A percentile compares a stretch with the other conserved stretches of the same genome.
These are phyloP conservation scores for Bacterosira constricta DNA, from an alignment of 108 stramenopile species.

Conservation along the genomic window DNA sequence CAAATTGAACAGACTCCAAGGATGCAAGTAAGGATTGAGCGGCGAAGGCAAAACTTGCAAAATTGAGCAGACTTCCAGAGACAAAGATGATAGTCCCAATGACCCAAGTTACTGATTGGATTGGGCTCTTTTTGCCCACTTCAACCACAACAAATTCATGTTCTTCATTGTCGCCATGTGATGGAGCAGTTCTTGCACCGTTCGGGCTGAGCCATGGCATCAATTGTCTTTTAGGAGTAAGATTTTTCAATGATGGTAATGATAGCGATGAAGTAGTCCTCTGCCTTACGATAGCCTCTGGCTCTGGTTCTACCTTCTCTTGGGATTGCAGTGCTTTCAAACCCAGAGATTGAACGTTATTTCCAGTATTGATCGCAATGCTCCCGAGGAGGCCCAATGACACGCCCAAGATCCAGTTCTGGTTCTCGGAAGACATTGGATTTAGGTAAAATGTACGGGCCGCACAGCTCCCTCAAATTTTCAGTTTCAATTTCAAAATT, in stretches of 20 bases:
- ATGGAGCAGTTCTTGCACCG: constrained; percentile 17
- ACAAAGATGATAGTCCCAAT: constrained; percentile 65
- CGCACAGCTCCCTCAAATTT: no score
- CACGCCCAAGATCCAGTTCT: constrained; percentile 60
- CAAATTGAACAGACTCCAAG: constrained; percentile 76
- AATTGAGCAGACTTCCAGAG: constrained; percentile 65
- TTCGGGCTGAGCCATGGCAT: constrained; percentile 27
- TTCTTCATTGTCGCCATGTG: constrained; percentile 17
- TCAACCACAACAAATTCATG: constrained; percentile 23
- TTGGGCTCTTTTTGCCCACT: constrained; percentile 23
- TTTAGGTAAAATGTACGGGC: no score
- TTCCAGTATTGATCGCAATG: constrained; percentile 77
- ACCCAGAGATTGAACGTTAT: constrained; percentile 71
- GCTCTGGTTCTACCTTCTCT: not conserved
- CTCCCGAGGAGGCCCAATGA: constrained; percentile 67
- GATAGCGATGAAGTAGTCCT: not conserved
- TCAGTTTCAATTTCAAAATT: no score
- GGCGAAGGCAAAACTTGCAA: constrained; percentile 73
- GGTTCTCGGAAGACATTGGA: constrained; percentile 30
- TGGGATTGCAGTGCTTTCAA: constrained; percentile 15
- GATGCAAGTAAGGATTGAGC: constrained; percentile 73
- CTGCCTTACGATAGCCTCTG: not conserved
- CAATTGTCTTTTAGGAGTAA: constrained; percentile 2
- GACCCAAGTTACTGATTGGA: constrained; percentile 44
- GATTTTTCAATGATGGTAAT: not conserved